Evolutionary conservation across 495 filamentous ascomycete species (phyloP).

Genomic region (Lentithecium fluviatile): DNA sequence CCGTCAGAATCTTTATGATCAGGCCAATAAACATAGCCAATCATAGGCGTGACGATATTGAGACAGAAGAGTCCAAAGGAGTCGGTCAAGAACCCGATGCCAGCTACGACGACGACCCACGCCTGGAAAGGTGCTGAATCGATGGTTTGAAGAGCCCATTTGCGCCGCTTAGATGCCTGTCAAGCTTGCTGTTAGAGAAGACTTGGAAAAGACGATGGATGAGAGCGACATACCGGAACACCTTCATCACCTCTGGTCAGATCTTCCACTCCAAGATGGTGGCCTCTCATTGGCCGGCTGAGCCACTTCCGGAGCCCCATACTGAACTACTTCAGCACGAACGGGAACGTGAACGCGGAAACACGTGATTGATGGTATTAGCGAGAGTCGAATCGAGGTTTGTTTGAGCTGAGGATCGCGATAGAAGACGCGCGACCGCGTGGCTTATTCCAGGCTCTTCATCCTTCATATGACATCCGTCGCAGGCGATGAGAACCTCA

Average conservation of each 20-base stretch:
- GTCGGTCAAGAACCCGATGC: constrained; percentile 32
- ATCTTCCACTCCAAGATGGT: constrained; percentile 21
- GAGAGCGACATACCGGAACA: constrained; percentile 15
- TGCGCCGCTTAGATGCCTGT: constrained; percentile 22
- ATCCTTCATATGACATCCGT: constrained; percentile 10
- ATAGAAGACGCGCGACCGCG: neutral
- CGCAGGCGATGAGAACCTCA: neutral
- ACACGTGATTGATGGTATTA: neutral
- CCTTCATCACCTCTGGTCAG: constrained; percentile 24
- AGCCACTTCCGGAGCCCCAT: constrained; percentile 32
- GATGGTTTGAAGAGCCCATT: constrained; percentile 31
- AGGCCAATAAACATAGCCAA: constrained; percentile 30
- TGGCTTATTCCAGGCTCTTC: neutral
- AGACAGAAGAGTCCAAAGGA: constrained; percentile 27
- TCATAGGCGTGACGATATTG: constrained; percentile 30
- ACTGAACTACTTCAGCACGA: neutral
- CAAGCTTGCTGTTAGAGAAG: constrained; percentile 10
- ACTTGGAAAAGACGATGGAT: neutral
- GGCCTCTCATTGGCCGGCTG: constrained; percentile 23
- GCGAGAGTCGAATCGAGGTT: neutral
- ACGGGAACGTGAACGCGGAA: neutral
- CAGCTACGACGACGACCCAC: constrained; percentile 33
- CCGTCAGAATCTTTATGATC: constrained; percentile 13
- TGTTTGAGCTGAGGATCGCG: neutral
- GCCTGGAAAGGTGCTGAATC: constrained; percentile 28